phyloP scores from a whole-genome alignment of 176 grass and related monocot species.

The Thinopyrum elongatum region DNA sequence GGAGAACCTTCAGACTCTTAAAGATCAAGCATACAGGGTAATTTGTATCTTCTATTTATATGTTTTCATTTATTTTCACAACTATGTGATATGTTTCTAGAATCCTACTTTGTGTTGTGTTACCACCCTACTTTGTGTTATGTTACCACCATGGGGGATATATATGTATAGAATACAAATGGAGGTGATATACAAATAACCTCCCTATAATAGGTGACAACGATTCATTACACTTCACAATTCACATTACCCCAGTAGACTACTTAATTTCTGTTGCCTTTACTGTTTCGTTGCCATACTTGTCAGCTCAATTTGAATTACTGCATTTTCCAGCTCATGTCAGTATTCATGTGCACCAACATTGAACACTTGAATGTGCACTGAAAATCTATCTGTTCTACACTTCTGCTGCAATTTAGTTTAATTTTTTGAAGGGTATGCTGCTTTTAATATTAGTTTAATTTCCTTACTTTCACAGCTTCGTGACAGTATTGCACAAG shows the following conservation, averaged over 20 bases:
- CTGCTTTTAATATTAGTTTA: neutral
- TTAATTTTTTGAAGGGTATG: neutral
- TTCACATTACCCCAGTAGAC: neutral
- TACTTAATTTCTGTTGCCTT: neutral
- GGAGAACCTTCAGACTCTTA: conserved; percentile 92
- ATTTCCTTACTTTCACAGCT: conserved; percentile 48
- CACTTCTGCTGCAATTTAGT: conserved; percentile 2
- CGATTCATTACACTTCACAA: neutral
- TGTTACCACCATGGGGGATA: neutral
- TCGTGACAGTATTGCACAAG: conserved; percentile 85
- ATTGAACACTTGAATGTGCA: neutral
- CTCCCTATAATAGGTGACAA: neutral
- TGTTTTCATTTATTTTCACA: neutral
- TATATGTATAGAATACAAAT: neutral
- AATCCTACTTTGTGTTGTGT: neutral
- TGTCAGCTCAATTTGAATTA: neutral
- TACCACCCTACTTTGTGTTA: neutral
- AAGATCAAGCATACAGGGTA: conserved; percentile 94
- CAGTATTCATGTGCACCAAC: conserved; percentile 11
- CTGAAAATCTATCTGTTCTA: neutral
- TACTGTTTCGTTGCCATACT: conserved; percentile 7
- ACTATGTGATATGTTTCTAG: neutral
- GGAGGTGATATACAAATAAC: neutral
- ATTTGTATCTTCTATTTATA: neutral
- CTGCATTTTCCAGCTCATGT: neutral